Evolutionary conservation across 1,284 basidiomycete genomes (phyloP), one percentile per base, ranked within the genome.

Genomic region (Fomitopsis pinicola): DNA sequence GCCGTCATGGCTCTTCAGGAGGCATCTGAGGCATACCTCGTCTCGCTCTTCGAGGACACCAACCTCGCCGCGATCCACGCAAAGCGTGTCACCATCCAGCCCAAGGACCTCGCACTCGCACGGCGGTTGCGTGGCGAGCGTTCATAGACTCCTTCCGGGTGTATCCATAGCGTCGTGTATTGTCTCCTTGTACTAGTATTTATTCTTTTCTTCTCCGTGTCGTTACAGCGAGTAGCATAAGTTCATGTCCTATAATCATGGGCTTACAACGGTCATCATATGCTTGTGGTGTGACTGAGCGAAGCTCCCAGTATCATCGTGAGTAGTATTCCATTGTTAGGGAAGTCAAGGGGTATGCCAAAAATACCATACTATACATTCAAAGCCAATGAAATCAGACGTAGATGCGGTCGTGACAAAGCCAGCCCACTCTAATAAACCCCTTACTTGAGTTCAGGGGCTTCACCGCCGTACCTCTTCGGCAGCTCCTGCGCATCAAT

Each of bases 1-100:
- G 90, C 85, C 68, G 87, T 92, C 60, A 80, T 82, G 78, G 88
- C 88, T 5, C 80, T 92, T 63, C 91, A 91, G 76, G 88, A 92
- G 75, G 88, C 91, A 1, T 82, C 86, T 38, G 89, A 92, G 77
- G 81, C 82, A 2, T 92, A 92, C 79, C 87, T 91, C 66, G 90
- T 93, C 71, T 89, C 87, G 30, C 78, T 93, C 68, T 92, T 92
- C 69, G 84, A 87, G 64, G 84, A 86, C 64, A 85, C 86, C 70
- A 89, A 89, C 73, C 79, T 89, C 67, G 85, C 85, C 57, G 88
- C 87, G 56, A 89, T 90, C 72, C 88, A 90, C 73, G 87, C 87
- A 30, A 90, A 89, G 80, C 86, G 83, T 71, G 84, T 87, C 42
- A 85, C 84, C n/a, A 85, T 85, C 72, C 88, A 90, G 75, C 87